Evolutionary conservation across 1,284 basidiomycete species (phyloP), one percentile per base, ranked within the genome.

Genomic region (Coniferiporia sulphurascens): DNA sequence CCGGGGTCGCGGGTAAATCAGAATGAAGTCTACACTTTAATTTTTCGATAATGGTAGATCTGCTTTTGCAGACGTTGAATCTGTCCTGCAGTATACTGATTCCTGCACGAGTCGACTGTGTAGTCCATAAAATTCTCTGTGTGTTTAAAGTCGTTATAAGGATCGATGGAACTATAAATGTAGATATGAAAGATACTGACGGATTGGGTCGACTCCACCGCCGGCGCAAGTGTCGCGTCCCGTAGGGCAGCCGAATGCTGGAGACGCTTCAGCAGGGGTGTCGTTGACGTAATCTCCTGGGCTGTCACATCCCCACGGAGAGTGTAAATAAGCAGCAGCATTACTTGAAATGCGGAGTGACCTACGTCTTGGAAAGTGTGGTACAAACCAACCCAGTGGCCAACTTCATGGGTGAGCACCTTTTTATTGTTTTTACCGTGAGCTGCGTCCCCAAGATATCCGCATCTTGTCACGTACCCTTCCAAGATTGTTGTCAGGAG

Each of bases 401-500:
- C 50, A 12, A 36, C 50, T 34, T 52, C 50, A 52, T 52, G 50
- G 13, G 32, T 32, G 17, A 52, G 50, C 10, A 32, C 32, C 50
- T 52, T 32, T 10, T 13, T 3, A 9, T 13, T 10, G 13, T 52
- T 38, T n/a, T 27, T 52, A 52, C 27, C 35, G 10, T 32, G 27
- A 27, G 27, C 34, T 13, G 4, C 9, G 17, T 32, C 41, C n/a
- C 41, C 10, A 13, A 12, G n/a, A 43, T 43, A 43, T 13, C 3
- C n/a, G 41, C 41, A 43, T 13, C 2, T 3, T 12, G 10, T n/a
- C 41, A 38, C 63, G 3, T 48, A 68, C 67, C 64, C 64, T 74
- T 55, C 81, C 81, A 60, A 75, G 66, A 67, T 83, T 75, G 70
- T 79, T 82, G 56, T 72, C 71, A 22, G 69, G 67, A n/a, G 59